A percentile compares a stretch with the other conserved stretches of the same genome.
phyloP scores from a whole-genome alignment of 2,329 filamentous ascomycete genomes.

The Nannizziopsis barbatae region DNA sequence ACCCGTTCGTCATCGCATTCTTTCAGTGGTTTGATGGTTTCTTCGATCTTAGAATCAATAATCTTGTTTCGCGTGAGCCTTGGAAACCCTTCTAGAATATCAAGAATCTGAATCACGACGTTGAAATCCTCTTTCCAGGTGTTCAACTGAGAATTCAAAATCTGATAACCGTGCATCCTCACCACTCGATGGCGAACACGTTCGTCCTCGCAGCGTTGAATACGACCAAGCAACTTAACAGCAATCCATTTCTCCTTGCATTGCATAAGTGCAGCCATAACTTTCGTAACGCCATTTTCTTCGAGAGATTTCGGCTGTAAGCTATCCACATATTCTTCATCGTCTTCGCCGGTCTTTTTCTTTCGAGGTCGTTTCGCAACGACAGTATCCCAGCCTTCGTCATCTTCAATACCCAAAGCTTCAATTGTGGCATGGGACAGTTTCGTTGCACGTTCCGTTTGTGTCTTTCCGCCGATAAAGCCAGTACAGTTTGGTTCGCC shows the following conservation, averaged over 20 bases:
- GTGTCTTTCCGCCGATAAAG: slow-evolving; percentile 94
- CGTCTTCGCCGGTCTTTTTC: slow-evolving; percentile 83
- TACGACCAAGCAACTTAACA: slow-evolving; percentile 81
- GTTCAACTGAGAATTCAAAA: slow-evolving; percentile 74
- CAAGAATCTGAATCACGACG: slow-evolving; percentile 75
- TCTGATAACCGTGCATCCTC: slow-evolving; percentile 94
- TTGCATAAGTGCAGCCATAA: slow-evolving; percentile 93
- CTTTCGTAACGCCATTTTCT: slow-evolving; percentile 76
- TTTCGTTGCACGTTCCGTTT: slow-evolving; percentile 90
- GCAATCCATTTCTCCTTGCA: slow-evolving; percentile 99
- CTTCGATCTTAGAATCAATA: slow-evolving; percentile 86
- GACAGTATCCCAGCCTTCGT: slow-evolving; percentile 80
- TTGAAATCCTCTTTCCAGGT: slow-evolving; percentile 85
- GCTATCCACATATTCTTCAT: slow-evolving; percentile 91
- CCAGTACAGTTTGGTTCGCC: slow-evolving; percentile 89
- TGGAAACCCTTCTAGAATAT: slow-evolving; percentile 79
- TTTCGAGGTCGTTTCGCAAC: slow-evolving; percentile 83
- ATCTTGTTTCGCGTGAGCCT: slow-evolving; percentile 93
- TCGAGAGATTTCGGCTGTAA: slow-evolving; percentile 67
- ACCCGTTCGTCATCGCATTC: slow-evolving; percentile 64
- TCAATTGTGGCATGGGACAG: slow-evolving; percentile 81
- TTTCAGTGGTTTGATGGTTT: slow-evolving; percentile 59
- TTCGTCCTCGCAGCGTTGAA: slow-evolving; percentile 78
- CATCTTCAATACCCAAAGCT: slow-evolving; percentile 87
- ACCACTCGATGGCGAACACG: slow-evolving; percentile 78